Percentiles rank a stretch among this genome's conserved stretches.
Evolutionary conservation across 2,329 filamentous ascomycete genomes (phyloP).

Genomic region (Diaporthe sp.): DNA sequence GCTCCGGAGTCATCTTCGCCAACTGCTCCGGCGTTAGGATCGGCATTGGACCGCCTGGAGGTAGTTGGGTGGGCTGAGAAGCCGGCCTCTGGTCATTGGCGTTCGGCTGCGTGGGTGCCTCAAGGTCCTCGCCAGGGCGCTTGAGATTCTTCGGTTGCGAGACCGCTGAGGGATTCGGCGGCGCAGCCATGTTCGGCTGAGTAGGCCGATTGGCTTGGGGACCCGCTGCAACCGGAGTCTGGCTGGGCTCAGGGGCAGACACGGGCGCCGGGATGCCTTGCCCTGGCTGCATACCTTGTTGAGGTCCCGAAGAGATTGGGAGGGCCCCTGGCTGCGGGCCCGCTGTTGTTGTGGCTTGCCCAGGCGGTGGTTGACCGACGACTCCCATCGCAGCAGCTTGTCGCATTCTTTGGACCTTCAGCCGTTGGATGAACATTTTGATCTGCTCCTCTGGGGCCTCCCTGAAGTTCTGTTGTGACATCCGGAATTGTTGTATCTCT

Average conservation of each 20-base stretch:
- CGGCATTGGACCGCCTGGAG: constrained; percentile 9
- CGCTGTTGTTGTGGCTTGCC: constrained; percentile 27
- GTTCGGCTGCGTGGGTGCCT: constrained; percentile 45
- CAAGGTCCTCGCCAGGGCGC: constrained; percentile 63
- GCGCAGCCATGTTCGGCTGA: constrained; percentile 51
- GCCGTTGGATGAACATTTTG: constrained; percentile 38
- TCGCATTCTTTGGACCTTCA: constrained; percentile 39
- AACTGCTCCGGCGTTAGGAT: constrained; percentile 50
- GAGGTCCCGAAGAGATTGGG: constrained; percentile 6
- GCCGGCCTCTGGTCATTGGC: constrained; percentile 47
- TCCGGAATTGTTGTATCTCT: constrained; percentile 46
- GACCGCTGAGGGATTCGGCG: constrained; percentile 54
- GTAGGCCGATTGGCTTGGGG: constrained; percentile 43
- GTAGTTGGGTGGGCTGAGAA: constrained; percentile 36
- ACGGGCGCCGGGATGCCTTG: constrained; percentile 42
- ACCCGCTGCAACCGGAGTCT: constrained; percentile 40
- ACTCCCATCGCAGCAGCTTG: constrained; percentile 29
- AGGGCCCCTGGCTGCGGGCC: constrained; percentile 31
- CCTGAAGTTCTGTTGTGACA: constrained; percentile 41
- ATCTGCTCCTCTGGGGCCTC: constrained; percentile 43
- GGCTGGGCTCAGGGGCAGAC: constrained; percentile 44
- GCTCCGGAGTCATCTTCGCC: constrained; percentile 57
- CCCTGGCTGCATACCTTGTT: constrained; percentile 43
- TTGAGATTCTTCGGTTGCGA: constrained; percentile 61
- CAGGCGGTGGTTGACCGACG: constrained; percentile 14